phyloP scores from a whole-genome alignment of 805 yeast genomes.

The Lipomyces anomalus region DNA sequence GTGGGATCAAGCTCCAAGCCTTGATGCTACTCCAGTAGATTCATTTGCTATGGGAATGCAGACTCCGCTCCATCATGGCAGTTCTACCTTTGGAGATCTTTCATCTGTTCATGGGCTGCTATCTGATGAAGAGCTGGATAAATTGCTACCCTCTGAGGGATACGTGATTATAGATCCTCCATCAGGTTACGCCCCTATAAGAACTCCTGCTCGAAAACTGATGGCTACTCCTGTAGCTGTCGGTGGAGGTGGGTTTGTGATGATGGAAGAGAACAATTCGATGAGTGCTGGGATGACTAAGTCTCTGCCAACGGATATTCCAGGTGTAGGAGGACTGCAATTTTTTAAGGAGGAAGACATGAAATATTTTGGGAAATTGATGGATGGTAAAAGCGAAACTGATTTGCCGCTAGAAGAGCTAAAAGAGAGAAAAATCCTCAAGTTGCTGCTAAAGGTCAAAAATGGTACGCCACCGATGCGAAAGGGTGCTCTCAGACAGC shows the following conservation, averaged over 20 bases:
- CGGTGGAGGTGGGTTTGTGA: constrained; percentile 36
- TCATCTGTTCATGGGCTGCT: constrained; percentile 26
- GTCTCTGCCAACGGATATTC: constrained; percentile 47
- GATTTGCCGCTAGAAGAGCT: constrained; percentile 47
- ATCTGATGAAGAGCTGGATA: constrained; percentile 44
- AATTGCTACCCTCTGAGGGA: constrained; percentile 47
- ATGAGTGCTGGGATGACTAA: constrained; percentile 32
- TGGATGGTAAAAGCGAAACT: constrained; percentile 33
- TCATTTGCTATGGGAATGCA: constrained; percentile 22
- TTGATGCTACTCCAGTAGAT: constrained; percentile 18
- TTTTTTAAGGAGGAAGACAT: constrained; percentile 67
- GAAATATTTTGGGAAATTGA: constrained; percentile 60
- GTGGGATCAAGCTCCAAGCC: constrained; percentile 33
- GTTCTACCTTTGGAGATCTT: constrained; percentile 1
- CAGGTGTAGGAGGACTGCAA: constrained; percentile 61
- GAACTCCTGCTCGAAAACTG: constrained; percentile 37
- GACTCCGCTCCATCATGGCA: constrained; percentile 25
- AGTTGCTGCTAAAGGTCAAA: constrained; percentile 60
- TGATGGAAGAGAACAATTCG: constrained; percentile 46
- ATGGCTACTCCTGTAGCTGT: constrained; percentile 26
- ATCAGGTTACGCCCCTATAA: constrained; percentile 37
- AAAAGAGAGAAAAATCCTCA: constrained; percentile 56
- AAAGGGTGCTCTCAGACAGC: constrained; percentile 59
- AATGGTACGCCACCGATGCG: constrained; percentile 70
- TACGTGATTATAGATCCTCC: constrained; percentile 45